Conservation (phyloP, 2,329 filamentous ascomycete genomes). For the Colletotrichum coccodes region DNA sequence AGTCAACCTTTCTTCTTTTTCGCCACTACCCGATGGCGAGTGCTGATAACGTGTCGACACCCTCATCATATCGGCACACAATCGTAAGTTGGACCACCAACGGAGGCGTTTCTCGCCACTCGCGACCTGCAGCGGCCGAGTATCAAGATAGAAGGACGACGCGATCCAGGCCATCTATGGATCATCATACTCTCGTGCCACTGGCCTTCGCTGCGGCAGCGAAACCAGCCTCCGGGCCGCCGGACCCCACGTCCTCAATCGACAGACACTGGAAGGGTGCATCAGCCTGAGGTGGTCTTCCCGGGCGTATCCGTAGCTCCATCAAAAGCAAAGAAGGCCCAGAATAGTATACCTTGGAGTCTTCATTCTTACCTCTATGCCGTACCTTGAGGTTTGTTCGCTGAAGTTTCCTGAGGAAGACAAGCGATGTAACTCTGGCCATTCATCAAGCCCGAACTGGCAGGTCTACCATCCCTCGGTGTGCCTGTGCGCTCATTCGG, state of each 20-base stretch:
- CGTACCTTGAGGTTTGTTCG: background rate
- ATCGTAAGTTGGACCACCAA: conserved; percentile 21
- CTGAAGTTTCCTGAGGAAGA: background rate
- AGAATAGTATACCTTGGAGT: background rate
- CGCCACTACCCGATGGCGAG: background rate
- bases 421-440: background rate
- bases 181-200: background rate
- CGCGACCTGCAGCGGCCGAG: conserved; percentile 1
- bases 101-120: background rate
- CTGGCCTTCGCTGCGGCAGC: background rate
- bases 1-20: background rate
- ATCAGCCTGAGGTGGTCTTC: conserved; percentile 8
- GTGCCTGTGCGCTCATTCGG: conserved; percentile 3
- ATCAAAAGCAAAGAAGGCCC: conserved; percentile 5
- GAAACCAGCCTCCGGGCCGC: background rate
- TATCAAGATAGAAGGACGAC: conserved; percentile 18
- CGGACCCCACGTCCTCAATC: background rate
- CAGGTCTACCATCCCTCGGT: background rate
- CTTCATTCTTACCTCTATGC: background rate
- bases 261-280: background rate
- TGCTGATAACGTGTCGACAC: background rate
- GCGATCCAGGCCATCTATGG: conserved; percentile 5
- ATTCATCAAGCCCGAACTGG: background rate
- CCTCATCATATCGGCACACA: conserved; percentile 5
- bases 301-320: conserved; percentile 24